These are phyloP conservation scores for Tubosaeta sp. DNA, from an alignment of 768 basidiomycete species.

Conservation along the genomic window DNA sequence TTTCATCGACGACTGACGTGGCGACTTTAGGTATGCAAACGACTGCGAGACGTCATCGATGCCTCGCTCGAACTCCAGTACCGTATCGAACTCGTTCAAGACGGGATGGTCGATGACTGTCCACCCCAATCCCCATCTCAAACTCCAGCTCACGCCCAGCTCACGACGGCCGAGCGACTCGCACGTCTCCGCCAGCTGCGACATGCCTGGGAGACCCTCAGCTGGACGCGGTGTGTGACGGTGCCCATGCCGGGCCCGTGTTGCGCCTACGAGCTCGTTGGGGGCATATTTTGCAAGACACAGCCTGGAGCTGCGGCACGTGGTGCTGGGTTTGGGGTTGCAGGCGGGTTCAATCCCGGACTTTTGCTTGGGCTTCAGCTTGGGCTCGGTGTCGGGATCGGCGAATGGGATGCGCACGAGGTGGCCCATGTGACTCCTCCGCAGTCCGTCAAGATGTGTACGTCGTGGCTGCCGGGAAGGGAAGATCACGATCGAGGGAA, in stretches of 20 bases:
- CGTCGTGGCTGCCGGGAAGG: conserved; percentile 19
- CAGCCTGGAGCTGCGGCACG: conserved; percentile 1
- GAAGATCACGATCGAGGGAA: not conserved
- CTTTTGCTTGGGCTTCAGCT: not conserved
- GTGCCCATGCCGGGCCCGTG: conserved; percentile 35
- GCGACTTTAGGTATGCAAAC: conserved; percentile 19
- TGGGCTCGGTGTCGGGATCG: not conserved
- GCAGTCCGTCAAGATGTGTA: conserved; percentile 1
- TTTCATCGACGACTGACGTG: not conserved
- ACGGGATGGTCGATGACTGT: conserved; percentile 32
- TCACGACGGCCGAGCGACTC: conserved; percentile 29
- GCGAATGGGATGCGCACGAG: not conserved
- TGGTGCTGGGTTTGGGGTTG: not conserved
- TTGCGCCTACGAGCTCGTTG: conserved; percentile 58
- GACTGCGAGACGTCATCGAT: conserved; percentile 19
- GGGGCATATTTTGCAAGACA: conserved; percentile 51
- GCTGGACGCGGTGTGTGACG: conserved; percentile 19
- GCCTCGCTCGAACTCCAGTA: conserved; percentile 34
- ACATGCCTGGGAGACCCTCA: conserved; percentile 32
- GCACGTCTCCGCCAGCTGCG: conserved; percentile 33
- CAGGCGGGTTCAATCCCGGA: not conserved
- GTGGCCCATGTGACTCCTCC: not conserved
- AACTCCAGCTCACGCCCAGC: not conserved
- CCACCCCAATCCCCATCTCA: not conserved
- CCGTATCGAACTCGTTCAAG: conserved; percentile 34